Base-by-base conservation (phyloP, 2,329 filamentous ascomycete species). In the Neopestalotiopsis sp. region DNA sequence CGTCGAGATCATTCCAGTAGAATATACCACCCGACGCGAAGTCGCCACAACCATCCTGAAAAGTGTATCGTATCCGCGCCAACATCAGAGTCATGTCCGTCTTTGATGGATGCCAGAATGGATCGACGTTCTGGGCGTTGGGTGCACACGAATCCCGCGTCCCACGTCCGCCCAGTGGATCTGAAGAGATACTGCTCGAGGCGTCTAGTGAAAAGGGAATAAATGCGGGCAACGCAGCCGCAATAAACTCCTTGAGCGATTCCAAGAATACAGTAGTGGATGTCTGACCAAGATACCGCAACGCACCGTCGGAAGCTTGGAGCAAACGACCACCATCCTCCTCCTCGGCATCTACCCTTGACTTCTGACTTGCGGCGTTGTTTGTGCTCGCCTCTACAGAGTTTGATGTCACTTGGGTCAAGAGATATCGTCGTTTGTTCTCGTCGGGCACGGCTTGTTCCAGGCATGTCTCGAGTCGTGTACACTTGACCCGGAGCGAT, bases 201-300 rank as follows among this genome's bases (percentile, higher is more conserved):
- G n/a, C 58, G 68, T 58, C 65, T 58, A 70, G 45, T 60, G 45
- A 58, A 59, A 69, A 63, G 28, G 75, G 71, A 70, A 72, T 77
- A 49, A 77, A 78, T 24, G 82, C 72, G n/a, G 79, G 77, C 24
- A 81, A 72, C 20, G 82, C 75, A 14, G 79, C 81, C 52, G 75
- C 75, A 76, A 87, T 84, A 69, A 86, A 82, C 65, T 81, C 80
- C 70, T 86, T 86, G 57, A 87, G 74, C 20, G 82, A 77, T 68
- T 87, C 84, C 4, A 86, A 79, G 66, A 86, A 86, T 1, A 82
- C 84, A 12, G 84, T 83, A 17, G 84, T 84, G 28, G 84, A 85
- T 7, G 84, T 86, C 72, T 83, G 83, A 52, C 85, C 85, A 2
- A 85, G 79, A 72, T 84, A 86, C 13, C 84, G 81, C 1, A 80